Base-by-base conservation (phyloP, 306 rosid genomes). In the Inga oerstediana region DNA sequence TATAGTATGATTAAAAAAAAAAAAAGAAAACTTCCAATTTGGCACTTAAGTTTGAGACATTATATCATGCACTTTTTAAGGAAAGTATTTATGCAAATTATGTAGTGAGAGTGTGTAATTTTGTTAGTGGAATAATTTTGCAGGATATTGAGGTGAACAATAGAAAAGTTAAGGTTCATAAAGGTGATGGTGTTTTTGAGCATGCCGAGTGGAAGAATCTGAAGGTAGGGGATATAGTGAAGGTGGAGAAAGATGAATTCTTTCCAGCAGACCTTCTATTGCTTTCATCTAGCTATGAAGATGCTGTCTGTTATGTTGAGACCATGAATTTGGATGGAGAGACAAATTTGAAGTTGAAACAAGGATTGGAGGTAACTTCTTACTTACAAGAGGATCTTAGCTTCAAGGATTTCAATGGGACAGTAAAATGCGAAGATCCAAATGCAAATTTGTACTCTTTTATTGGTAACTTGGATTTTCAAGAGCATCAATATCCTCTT, bases 251-350 rank as follows among this genome's bases (percentile, higher is more conserved):
- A 34, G 76, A 72, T 72, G 59, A 72, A 46, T 72, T 72, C n/a
- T 91, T 91, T 85, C 95, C 95, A 4, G 91, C 93, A 3, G 95
- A 91, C 72, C 91, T 91, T 27, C 79, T 91, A 48, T 85, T 91
- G 84, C 91, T 91, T 72, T 89, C 95, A 3, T 91, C 95, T 15
- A 84, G 89, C 83, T 91, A 87, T 27, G 93, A 88, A 7, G 95
- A 91, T 79, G 89, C 95, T 72, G 67, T 91, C 74, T 45, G 76
- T 41, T 72, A 72, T 46, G 76, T 72, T 46, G 76, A 72, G 59
- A 72, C 76, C 59, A 72, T 72, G 76, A 72, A 72, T 34, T 72
- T 72, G 41, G 76, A 72, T 72, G 76, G 76, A 1, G 76, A 72
- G 88, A 91, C 95, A 66, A 91, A 91, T 86, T 83, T 91, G 51